These are phyloP conservation scores for Calvatia gigantea DNA, from an alignment of 768 basidiomycete species.

Conservation along the genomic window DNA sequence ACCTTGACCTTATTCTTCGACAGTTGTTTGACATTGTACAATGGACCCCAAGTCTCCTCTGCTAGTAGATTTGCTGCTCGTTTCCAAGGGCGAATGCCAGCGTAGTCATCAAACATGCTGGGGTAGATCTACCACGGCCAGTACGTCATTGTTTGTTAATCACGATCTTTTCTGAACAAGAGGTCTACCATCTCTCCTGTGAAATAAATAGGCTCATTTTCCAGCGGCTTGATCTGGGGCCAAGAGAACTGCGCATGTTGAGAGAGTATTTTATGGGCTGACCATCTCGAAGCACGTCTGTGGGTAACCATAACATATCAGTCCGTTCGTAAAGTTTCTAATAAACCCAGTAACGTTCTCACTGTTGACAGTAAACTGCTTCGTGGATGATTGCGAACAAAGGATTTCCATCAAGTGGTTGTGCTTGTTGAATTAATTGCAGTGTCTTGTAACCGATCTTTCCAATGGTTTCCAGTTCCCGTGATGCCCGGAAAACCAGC, in stretches of 20 bases:
- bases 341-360: neutral
- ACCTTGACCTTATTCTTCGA: constrained; percentile 47
- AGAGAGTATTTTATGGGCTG: constrained; percentile 36
- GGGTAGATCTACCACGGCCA: constrained; percentile 39
- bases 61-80: constrained; percentile 46
- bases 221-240: constrained; percentile 32
- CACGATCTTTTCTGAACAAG: neutral
- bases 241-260: constrained; percentile 40
- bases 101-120: constrained; percentile 45
- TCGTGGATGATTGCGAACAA: constrained; percentile 50
- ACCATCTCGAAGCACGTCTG: constrained; percentile 44
- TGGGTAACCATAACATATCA: neutral
- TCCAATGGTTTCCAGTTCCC: constrained; percentile 41
- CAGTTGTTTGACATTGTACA: constrained; percentile 44
- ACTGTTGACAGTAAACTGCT: constrained; percentile 49
- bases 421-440: constrained; percentile 32
- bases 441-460: constrained; percentile 43
- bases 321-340: neutral
- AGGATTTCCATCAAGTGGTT: constrained; percentile 45
- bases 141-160: no score
- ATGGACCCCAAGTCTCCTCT: constrained; percentile 38
- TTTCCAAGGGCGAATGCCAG: constrained; percentile 44
- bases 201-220: constrained; percentile 39
- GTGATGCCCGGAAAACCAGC: constrained; percentile 40
- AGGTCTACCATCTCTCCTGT: constrained; percentile 49